Conservation (phyloP, 164 flowering plant genomes). For the Tetracentron sinense region DNA sequence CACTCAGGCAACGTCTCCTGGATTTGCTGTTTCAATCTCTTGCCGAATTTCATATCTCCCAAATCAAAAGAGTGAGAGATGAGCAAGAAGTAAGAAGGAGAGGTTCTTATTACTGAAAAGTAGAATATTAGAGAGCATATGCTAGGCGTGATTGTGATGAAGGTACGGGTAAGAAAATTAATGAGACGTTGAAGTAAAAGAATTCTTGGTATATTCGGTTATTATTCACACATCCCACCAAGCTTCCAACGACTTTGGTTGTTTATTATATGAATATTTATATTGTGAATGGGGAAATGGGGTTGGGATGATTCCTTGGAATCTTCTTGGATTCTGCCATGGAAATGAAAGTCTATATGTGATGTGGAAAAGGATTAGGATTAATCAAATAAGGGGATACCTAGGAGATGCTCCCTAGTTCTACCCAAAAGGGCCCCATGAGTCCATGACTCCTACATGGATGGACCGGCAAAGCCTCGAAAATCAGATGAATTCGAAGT, state of each 20-base stretch:
- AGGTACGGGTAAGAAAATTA: conserved; percentile 22
- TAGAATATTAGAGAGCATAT: conserved; percentile 68
- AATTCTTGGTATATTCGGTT: conserved; percentile 49
- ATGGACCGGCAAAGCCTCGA: no score
- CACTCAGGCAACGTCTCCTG: conserved; percentile 73
- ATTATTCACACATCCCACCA: background rate
- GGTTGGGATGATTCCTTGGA: background rate
- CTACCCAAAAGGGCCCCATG: no score
- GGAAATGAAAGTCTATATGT: no score
- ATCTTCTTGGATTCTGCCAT: background rate
- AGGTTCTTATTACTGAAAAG: conserved; percentile 7
- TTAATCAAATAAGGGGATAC: no score
- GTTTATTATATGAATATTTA: background rate
- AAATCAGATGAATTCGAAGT: no score
- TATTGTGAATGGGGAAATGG: background rate
- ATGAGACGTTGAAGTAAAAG: conserved; percentile 23
- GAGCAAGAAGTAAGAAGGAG: background rate
- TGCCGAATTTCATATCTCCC: conserved; percentile 73
- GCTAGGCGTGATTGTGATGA: conserved; percentile 58
- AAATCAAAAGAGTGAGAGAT: background rate
- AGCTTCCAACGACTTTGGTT: background rate
- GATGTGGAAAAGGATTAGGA: no score
- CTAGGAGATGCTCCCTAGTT: no score
- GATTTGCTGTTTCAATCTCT: conserved; percentile 67
- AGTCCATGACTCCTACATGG: no score